Percentiles rank a stretch among this genome's conserved stretches.
Evolutionary conservation across 2,329 filamentous ascomycete species (phyloP).

Genomic region (Sclerotinia glacialis): DNA sequence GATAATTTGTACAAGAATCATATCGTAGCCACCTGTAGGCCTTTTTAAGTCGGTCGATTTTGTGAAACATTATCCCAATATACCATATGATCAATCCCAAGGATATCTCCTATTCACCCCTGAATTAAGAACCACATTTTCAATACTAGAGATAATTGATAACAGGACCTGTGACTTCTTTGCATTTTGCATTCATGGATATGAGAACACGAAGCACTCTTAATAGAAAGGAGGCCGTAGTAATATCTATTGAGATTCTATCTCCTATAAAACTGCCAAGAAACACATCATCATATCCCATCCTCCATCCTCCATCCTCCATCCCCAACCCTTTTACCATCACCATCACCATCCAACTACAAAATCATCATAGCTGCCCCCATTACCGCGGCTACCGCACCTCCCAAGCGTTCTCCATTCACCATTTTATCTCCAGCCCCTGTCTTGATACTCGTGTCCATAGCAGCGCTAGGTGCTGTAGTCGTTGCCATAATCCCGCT

Average conservation of each 20-base stretch:
- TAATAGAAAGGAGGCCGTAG: not conserved
- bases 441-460: constrained; percentile 19
- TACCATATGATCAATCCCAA: not conserved
- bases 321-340: not conserved
- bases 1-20: not conserved
- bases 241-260: not conserved
- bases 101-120: not conserved
- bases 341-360: not conserved
- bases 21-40: too few species aligned
- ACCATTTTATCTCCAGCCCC: not conserved
- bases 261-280: not conserved
- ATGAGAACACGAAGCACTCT: not conserved
- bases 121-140: not conserved
- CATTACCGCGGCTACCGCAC: constrained; percentile 40
- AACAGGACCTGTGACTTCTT: not conserved
- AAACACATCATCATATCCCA: not conserved
- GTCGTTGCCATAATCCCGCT: constrained; percentile 45
- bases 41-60: not conserved
- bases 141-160: not conserved
- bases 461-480: constrained; percentile 36
- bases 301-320: too few species aligned
- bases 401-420: not conserved
- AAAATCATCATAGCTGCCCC: constrained; percentile 6
- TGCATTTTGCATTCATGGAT: not conserved
- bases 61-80: not conserved